Evolutionary conservation across 441 rosid genomes (phyloP).

Genomic region (Eutrema salsugineum): DNA sequence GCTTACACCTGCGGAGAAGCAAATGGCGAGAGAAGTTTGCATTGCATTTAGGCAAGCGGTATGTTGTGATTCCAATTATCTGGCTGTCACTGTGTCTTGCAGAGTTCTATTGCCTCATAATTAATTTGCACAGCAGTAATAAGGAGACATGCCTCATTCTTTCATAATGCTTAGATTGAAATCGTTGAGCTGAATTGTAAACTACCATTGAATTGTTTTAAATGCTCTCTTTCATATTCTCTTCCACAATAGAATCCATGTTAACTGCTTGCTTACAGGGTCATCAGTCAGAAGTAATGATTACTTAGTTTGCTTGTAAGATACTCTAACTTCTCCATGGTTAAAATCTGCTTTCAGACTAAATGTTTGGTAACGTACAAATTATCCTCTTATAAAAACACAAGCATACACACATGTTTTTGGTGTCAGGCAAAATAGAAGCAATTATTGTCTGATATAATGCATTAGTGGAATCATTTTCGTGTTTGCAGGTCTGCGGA

Average conservation of each 20-base stretch:
- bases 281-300: neutral
- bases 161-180: neutral
- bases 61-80: slow-evolving; percentile 22
- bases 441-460: slow-evolving; percentile 1
- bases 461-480: slow-evolving; percentile 1
- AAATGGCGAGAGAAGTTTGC: slow-evolving; percentile 99
- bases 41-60: slow-evolving; percentile 95
- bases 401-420: neutral
- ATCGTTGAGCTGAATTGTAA: neutral
- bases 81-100: slow-evolving; percentile 3
- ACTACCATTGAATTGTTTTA: neutral
- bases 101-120: neutral
- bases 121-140: neutral
- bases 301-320: neutral
- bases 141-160: neutral
- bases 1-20: slow-evolving; percentile 94
- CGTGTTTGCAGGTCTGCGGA: slow-evolving; percentile 78
- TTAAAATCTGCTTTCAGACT: neutral
- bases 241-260: neutral
- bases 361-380: neutral
- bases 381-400: neutral
- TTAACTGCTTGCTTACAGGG: neutral
- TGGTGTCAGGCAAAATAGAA: neutral
- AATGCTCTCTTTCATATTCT: neutral
- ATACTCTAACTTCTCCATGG: neutral